Evolutionary conservation across 2,329 filamentous ascomycete species (phyloP).

Genomic region (Pseudocercospora eumusae): DNA sequence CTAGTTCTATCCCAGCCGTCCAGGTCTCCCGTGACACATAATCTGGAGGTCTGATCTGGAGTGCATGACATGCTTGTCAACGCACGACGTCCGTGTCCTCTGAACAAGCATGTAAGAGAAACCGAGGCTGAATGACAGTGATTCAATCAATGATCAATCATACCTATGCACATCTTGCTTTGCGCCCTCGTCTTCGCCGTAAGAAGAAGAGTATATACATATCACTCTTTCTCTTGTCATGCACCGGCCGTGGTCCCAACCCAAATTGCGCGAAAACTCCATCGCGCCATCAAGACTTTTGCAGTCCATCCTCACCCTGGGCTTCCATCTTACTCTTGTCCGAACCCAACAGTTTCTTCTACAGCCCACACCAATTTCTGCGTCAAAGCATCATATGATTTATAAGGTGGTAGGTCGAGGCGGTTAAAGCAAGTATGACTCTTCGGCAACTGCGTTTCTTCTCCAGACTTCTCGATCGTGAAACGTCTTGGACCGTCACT

Average conservation of each 20-base stretch:
- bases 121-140: neutral
- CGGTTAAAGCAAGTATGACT: constrained; percentile 99
- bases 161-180: constrained; percentile 1
- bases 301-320: neutral
- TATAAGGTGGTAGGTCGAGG: constrained; percentile 91
- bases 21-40: neutral
- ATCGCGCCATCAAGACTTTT: constrained; percentile 2
- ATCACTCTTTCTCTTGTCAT: constrained; percentile 1
- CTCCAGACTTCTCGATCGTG: constrained; percentile 96
- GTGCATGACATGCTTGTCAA: neutral
- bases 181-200: constrained; percentile 2
- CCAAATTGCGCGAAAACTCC: neutral
- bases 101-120: neutral
- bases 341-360: constrained; percentile 98
- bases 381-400: constrained; percentile 79
- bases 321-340: constrained; percentile 72
- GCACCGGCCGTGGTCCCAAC: constrained; percentile 4
- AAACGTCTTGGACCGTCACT: constrained; percentile 94
- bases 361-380: constrained; percentile 94
- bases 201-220: constrained; percentile 5
- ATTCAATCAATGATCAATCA: constrained; percentile 2
- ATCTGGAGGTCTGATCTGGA: too few species aligned
- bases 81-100: neutral
- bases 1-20: neutral
- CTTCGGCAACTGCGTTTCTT: constrained; percentile 87